A percentile compares a stretch with the other conserved stretches of the same genome.
Conservation (phyloP, 345 rosid genomes). For the Erucastrum elatum region DNA sequence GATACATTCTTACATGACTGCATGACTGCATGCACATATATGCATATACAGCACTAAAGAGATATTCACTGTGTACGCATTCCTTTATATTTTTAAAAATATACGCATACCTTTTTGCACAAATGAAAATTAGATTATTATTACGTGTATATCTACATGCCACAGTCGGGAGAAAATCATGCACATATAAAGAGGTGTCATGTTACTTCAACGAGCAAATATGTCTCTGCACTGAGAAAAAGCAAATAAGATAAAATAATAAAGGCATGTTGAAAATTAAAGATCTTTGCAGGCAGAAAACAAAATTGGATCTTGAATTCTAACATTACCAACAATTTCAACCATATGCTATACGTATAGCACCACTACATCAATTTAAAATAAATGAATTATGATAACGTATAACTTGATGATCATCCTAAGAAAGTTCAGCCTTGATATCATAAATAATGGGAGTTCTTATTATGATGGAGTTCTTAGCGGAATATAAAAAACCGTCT, state of each 20-base stretch:
- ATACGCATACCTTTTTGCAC: background rate
- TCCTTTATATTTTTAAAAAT: background rate
- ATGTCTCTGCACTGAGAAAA: constrained; percentile 38
- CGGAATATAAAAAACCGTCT: no score
- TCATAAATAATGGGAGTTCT: no score
- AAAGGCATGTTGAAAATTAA: constrained; percentile 16
- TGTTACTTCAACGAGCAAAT: constrained; percentile 34
- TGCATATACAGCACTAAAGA: constrained; percentile 27
- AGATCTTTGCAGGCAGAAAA: constrained; percentile 32
- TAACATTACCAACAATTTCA: constrained; percentile 22
- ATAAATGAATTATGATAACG: background rate
- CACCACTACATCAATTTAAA: constrained; percentile 19
- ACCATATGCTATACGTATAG: background rate
- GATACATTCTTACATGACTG: constrained; percentile 9
- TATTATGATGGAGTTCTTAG: no score
- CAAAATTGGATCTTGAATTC: constrained; percentile 32
- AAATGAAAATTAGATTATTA: constrained; percentile 14
- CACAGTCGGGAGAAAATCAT: constrained; percentile 5
- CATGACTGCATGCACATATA: background rate
- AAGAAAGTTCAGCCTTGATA: constrained; percentile 32
- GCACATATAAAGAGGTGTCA: constrained; percentile 24
- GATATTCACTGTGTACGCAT: constrained; percentile 27
- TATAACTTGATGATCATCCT: constrained; percentile 16
- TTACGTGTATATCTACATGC: constrained; percentile 1
- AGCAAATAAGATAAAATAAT: background rate